Evolutionary conservation across 2,329 filamentous ascomycete genomes (phyloP).

Genomic region (Pseudogymnoascus sp.): DNA sequence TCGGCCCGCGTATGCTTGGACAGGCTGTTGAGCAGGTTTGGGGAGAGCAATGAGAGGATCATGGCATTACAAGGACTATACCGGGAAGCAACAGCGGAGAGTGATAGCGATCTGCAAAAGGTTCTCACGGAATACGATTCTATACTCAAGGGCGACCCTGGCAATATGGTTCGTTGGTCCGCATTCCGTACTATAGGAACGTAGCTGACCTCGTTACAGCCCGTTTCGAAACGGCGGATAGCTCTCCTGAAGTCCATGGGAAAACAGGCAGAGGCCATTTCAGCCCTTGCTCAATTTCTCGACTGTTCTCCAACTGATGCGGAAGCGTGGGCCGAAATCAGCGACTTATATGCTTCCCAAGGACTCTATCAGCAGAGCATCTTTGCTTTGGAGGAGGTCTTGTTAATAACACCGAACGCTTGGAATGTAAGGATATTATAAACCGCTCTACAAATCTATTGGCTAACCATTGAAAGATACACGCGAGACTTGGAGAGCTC

Average conservation of each 20-base stretch:
- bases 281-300: conserved; percentile 66
- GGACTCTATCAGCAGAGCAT: conserved; percentile 77
- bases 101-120: conserved; percentile 56
- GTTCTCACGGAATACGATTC: conserved; percentile 74
- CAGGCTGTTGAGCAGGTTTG: conserved; percentile 73
- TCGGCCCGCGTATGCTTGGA: conserved; percentile 71
- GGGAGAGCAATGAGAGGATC: conserved; percentile 74
- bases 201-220: conserved; percentile 44
- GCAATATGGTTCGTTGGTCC: conserved; percentile 63
- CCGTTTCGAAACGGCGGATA: conserved; percentile 76
- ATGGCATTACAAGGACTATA: conserved; percentile 77
- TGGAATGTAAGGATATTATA: conserved; percentile 68
- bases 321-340: conserved; percentile 88
- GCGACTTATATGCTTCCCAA: conserved; percentile 76
- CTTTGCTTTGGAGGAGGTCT: conserved; percentile 82
- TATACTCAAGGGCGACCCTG: conserved; percentile 64
- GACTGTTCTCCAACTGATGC: conserved; percentile 83
- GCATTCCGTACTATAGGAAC: background rate
- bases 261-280: conserved; percentile 64
- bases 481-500: conserved; percentile 80
- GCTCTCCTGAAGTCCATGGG: conserved; percentile 72
- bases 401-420: conserved; percentile 80
- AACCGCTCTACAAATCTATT: conserved; percentile 21
- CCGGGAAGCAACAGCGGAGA: conserved; percentile 72
- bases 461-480: conserved; percentile 52